Evolutionary conservation across 345 rosid genomes (phyloP).

Genomic region (Geranium brycei): DNA sequence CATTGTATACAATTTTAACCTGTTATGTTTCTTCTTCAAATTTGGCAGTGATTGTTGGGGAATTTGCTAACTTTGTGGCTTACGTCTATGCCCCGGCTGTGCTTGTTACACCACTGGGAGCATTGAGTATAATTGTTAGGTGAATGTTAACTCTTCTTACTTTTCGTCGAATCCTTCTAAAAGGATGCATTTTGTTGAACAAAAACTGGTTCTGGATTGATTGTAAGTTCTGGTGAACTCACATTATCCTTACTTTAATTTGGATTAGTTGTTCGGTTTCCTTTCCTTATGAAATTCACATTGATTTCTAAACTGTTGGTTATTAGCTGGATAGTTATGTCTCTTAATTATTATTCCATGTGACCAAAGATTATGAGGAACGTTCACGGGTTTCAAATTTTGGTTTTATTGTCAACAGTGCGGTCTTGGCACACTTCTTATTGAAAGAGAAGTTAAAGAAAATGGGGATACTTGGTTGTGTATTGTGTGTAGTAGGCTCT

Average conservation of each 20-base stretch:
- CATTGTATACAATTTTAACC: neutral
- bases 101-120: conserved; percentile 43
- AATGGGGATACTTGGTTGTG: conserved; percentile 70
- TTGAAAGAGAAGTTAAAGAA: conserved; percentile 54
- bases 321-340: no score
- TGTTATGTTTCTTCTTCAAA: neutral
- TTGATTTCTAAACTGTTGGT: no score
- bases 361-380: no score
- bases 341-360: no score
- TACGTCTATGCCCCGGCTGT: conserved; percentile 40
- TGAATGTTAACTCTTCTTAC: neutral
- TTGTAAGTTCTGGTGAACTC: no score
- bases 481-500: conserved; percentile 62
- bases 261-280: no score
- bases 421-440: conserved; percentile 59
- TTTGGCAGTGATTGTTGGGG: conserved; percentile 37
- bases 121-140: conserved; percentile 45
- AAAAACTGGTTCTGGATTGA: no score
- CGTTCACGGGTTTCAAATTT: neutral
- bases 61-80: conserved; percentile 35
- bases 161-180: no score
- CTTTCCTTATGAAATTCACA: no score
- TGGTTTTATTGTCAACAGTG: conserved; percentile 22
- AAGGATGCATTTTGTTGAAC: no score
- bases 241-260: no score